Conservation (phyloP, 495 filamentous ascomycete species). For the Podospora pseudopauciseta region DNA sequence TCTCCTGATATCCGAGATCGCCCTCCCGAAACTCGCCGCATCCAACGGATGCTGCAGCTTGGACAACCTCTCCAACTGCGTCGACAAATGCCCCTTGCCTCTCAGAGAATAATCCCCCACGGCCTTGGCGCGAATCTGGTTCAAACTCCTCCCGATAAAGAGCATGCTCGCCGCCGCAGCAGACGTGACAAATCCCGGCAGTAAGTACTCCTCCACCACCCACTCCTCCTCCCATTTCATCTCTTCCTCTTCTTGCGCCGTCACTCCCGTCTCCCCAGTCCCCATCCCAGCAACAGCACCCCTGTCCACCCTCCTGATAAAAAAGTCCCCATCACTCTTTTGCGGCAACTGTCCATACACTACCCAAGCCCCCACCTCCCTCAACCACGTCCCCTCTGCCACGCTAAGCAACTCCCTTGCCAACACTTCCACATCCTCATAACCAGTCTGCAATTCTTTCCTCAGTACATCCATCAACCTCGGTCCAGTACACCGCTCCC, state of each 20-base stretch:
- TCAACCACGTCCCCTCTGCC: constrained; percentile 88
- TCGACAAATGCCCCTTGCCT: constrained; percentile 48
- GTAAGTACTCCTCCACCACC: constrained; percentile 40
- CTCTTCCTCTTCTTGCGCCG: background rate
- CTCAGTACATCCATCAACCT: constrained; percentile 73
- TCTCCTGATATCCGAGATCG: constrained; percentile 70
- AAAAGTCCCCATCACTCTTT: constrained; percentile 77
- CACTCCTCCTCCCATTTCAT: constrained; percentile 22
- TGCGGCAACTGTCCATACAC: constrained; percentile 77
- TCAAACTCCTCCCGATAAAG: constrained; percentile 85
- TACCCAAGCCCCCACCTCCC: constrained; percentile 83
- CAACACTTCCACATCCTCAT: constrained; percentile 74
- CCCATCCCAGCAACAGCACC: background rate
- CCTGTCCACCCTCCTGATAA: constrained; percentile 52
- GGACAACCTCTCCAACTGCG: constrained; percentile 71
- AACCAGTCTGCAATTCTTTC: constrained; percentile 77
- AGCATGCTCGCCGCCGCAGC: constrained; percentile 77
- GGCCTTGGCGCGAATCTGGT: constrained; percentile 65
- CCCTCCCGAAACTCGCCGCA: constrained; percentile 60
- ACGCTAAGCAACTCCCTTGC: constrained; percentile 64
- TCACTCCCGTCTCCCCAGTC: background rate
- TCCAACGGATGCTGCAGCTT: constrained; percentile 69
- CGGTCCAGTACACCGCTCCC: constrained; percentile 47
- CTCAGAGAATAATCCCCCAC: constrained; percentile 46
- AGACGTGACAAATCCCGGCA: constrained; percentile 74